Conservation (phyloP, 768 basidiomycete genomes). For the Russula griseocarnosa region DNA sequence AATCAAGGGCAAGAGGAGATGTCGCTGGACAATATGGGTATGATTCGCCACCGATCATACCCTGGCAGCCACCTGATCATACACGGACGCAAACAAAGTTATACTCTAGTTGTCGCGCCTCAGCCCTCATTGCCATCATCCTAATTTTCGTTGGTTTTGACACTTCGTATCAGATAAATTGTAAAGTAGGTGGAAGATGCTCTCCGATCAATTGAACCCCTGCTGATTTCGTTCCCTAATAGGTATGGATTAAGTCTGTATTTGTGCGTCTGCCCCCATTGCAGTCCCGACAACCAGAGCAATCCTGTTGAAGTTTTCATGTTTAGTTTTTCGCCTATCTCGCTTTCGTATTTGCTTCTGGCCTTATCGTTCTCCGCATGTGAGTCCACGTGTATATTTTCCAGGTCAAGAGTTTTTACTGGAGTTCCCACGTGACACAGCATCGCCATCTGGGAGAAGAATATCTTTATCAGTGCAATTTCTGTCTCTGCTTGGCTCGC, state of each 20-base stretch:
- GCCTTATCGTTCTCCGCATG: constrained; percentile 24
- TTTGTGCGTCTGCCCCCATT: constrained; percentile 8
- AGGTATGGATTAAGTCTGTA: constrained; percentile 14
- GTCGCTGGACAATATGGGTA: constrained; percentile 25
- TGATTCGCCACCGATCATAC: neutral
- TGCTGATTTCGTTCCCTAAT: neutral
- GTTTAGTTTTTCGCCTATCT: constrained; percentile 19
- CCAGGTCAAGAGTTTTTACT: neutral
- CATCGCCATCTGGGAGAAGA: constrained; percentile 22
- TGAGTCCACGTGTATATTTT: constrained; percentile 1
- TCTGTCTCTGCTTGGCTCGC: constrained; percentile 14
- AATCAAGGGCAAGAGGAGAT: constrained; percentile 13
- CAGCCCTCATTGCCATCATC: constrained; percentile 18
- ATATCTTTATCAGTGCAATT: neutral
- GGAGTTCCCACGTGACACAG: neutral
- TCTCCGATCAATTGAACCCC: neutral
- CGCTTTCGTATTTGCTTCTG: constrained; percentile 23
- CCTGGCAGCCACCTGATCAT: neutral
- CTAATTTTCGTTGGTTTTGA: constrained; percentile 22
- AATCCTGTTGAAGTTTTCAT: neutral
- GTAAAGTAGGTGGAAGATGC: constrained; percentile 7
- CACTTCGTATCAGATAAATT: constrained; percentile 4
- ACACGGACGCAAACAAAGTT: constrained; percentile 5
- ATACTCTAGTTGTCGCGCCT: constrained; percentile 22
- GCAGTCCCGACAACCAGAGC: neutral